Percentiles rank a stretch among this genome's conserved stretches.
phyloP scores from a whole-genome alignment of 768 basidiomycete species.

The Clathrus columnatus region DNA sequence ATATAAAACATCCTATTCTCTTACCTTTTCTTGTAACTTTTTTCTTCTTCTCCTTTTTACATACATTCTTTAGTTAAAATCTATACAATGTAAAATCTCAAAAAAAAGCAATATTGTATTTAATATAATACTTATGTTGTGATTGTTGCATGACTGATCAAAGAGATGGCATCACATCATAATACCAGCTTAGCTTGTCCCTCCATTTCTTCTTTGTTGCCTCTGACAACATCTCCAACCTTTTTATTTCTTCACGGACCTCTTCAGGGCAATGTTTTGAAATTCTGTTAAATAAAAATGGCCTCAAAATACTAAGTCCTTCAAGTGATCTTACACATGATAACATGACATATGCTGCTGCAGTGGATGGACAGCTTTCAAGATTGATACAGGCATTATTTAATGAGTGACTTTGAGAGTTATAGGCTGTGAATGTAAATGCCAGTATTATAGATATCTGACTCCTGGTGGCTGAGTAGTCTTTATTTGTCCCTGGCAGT shows the following conservation, averaged over 20 bases:
- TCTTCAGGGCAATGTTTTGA: constrained; percentile 14
- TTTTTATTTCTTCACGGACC: constrained; percentile 1
- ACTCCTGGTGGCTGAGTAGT: neutral
- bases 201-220: neutral
- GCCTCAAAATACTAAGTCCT: constrained; percentile 18
- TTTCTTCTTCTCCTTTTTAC: too few species aligned
- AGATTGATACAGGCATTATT: constrained; percentile 20
- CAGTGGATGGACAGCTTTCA: constrained; percentile 8
- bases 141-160: too few species aligned
- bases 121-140: too few species aligned
- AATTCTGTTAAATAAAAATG: constrained; percentile 18
- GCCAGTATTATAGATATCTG: constrained; percentile 21
- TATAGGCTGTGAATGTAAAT: constrained; percentile 23
- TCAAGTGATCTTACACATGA: constrained; percentile 19
- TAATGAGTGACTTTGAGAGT: constrained; percentile 21
- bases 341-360: constrained; percentile 24
- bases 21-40: too few species aligned
- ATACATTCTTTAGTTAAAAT: too few species aligned
- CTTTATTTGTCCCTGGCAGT: neutral
- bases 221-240: neutral
- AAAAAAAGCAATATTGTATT: too few species aligned
- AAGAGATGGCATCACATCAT: neutral
- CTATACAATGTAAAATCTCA: too few species aligned
- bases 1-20: too few species aligned
- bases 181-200: neutral